Evolutionary conservation across 345 rosid species (phyloP).

Genomic region (Melastoma malabathricum): DNA sequence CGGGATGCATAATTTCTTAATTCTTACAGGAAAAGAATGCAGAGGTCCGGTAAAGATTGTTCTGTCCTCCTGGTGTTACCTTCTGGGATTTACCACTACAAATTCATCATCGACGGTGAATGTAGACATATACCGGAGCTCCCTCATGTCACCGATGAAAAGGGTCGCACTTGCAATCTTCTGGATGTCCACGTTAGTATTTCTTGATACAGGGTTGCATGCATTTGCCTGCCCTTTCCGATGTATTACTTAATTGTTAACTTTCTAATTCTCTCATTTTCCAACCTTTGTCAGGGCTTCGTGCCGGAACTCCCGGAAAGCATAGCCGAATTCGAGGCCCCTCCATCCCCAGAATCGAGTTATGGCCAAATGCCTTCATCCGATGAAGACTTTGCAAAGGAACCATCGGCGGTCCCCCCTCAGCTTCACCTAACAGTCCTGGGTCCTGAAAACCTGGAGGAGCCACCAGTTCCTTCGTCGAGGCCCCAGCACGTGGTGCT

Average conservation of each 20-base stretch:
- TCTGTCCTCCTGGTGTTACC: conserved; percentile 68
- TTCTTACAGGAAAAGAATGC: conserved; percentile 50
- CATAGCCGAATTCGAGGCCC: conserved; percentile 63
- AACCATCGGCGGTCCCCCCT: conserved; percentile 53
- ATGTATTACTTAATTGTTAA: no score
- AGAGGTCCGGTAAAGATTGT: conserved; percentile 74
- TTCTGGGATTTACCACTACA: conserved; percentile 75
- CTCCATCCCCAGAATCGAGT: conserved; percentile 65
- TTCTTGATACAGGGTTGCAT: no score
- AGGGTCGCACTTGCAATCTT: conserved; percentile 59
- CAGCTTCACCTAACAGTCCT: conserved; percentile 64
- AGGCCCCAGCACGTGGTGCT: conserved; percentile 82
- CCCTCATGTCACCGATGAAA: conserved; percentile 61
- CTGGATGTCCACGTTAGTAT: conserved; percentile 59
- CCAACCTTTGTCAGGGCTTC: conserved; percentile 27
- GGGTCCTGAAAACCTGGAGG: conserved; percentile 31
- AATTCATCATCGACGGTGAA: conserved; percentile 77
- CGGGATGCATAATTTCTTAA: no score
- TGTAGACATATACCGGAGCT: conserved; percentile 70
- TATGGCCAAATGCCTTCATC: conserved; percentile 52
- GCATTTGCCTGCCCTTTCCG: no score
- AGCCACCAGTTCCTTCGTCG: conserved; percentile 22
- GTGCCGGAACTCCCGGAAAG: conserved; percentile 75
- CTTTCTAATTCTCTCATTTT: no score
- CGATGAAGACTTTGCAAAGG: conserved; percentile 72